These are phyloP conservation scores for Xylaria curta DNA, from an alignment of 495 filamentous ascomycete genomes.

Conservation along the genomic window DNA sequence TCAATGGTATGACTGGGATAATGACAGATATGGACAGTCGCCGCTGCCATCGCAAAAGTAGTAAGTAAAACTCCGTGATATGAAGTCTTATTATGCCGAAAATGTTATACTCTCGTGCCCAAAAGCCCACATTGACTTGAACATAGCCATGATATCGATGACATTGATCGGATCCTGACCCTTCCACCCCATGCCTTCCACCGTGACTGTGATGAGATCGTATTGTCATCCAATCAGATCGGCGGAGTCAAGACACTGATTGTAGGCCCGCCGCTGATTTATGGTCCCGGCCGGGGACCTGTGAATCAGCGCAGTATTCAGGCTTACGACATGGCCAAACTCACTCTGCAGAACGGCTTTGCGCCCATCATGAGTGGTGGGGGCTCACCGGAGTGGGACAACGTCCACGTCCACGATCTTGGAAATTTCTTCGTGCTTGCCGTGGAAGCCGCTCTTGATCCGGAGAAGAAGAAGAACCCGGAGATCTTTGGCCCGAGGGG, in stretches of 20 bases:
- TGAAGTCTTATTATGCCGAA: neutral
- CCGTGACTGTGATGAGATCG: constrained; percentile 56
- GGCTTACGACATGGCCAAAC: constrained; percentile 61
- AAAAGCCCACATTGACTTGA: neutral
- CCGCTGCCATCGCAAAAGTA: constrained; percentile 46
- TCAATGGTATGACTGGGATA: constrained; percentile 50
- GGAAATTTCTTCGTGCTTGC: constrained; percentile 68
- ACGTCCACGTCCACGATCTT: constrained; percentile 77
- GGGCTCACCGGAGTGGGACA: constrained; percentile 69
- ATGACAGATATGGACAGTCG: constrained; percentile 49
- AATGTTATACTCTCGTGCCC: neutral
- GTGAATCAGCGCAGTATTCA: constrained; percentile 72
- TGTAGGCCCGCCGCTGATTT: constrained; percentile 80
- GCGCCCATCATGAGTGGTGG: constrained; percentile 70
- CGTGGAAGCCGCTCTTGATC: constrained; percentile 65
- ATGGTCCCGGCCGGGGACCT: constrained; percentile 74
- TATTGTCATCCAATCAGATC: constrained; percentile 46
- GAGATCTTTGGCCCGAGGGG: constrained; percentile 76
- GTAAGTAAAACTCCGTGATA: constrained; percentile 1
- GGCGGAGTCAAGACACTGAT: constrained; percentile 69
- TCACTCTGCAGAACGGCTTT: constrained; percentile 65
- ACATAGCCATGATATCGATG: constrained; percentile 46
- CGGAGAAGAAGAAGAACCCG: constrained; percentile 40
- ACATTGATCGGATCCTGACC: constrained; percentile 42
- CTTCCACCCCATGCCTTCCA: constrained; percentile 51